phyloP scores from a whole-genome alignment of 495 filamentous ascomycete genomes.

The Aspergillus cavernicola region DNA sequence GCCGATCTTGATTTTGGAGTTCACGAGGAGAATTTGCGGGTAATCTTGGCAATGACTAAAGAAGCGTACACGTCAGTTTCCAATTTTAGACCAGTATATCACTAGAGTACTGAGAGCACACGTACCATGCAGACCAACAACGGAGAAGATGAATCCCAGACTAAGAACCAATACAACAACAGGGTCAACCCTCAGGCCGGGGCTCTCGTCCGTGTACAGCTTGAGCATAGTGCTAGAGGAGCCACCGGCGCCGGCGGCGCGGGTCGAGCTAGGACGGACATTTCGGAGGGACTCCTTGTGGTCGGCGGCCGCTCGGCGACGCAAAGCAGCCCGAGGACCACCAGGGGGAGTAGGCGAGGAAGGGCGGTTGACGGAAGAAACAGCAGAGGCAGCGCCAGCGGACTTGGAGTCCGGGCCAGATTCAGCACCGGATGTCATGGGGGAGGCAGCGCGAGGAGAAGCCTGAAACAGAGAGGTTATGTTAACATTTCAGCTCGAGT shows the following conservation, averaged over 20 bases:
- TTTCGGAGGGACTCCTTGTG: conserved; percentile 93
- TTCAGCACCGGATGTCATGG: conserved; percentile 47
- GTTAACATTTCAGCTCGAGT: neutral
- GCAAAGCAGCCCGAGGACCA: conserved; percentile 89
- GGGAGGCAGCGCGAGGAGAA: conserved; percentile 46
- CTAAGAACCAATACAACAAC: conserved; percentile 93
- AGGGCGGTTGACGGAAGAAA: conserved; percentile 66
- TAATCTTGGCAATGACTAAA: conserved; percentile 93
- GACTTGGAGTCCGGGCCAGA: conserved; percentile 55
- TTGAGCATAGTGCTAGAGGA: conserved; percentile 98
- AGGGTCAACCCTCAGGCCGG: conserved; percentile 93
- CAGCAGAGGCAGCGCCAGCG: conserved; percentile 61
- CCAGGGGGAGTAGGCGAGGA: conserved; percentile 89
- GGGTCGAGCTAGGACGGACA: conserved; percentile 81
- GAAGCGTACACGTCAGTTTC: conserved; percentile 21
- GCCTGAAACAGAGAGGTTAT: conserved; percentile 25
- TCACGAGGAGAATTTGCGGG: conserved; percentile 75
- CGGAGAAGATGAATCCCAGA: conserved; percentile 96
- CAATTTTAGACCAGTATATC: neutral
- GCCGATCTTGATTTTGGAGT: conserved; percentile 11
- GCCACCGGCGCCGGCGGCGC: conserved; percentile 90
- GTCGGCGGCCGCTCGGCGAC: conserved; percentile 89
- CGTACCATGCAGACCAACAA: conserved; percentile 95
- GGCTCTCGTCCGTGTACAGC: conserved; percentile 98
- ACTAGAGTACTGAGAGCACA: conserved; percentile 32